These are phyloP conservation scores for Trametes sanguinea DNA, from an alignment of 768 basidiomycete species.

Conservation along the genomic window DNA sequence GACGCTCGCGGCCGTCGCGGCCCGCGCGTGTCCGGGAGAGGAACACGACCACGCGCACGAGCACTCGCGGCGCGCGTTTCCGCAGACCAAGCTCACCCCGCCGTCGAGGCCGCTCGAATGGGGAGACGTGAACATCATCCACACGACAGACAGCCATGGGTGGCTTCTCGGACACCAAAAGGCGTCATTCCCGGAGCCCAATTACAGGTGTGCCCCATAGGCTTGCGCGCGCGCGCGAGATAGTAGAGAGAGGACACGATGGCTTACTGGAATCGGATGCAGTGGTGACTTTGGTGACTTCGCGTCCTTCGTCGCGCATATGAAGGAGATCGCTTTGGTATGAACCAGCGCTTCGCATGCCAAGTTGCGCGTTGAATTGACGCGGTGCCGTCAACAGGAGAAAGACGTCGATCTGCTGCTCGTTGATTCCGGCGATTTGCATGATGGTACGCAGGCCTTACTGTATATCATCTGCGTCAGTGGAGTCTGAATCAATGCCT, in stretches of 20 bases:
- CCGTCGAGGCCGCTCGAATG: constrained; percentile 74
- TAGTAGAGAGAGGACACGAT: not conserved
- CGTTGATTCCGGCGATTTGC: constrained; percentile 79
- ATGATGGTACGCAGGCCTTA: constrained; percentile 50
- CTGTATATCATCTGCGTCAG: too few species aligned
- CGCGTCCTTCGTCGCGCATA: constrained; percentile 80
- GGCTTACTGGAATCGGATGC: not conserved
- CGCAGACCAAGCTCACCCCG: constrained; percentile 46
- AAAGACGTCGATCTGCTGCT: constrained; percentile 82
- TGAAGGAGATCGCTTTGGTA: constrained; percentile 74
- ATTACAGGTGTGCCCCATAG: constrained; percentile 53
- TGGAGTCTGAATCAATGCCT: too few species aligned
- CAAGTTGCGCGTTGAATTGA: not conserved
- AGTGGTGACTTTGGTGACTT: constrained; percentile 79
- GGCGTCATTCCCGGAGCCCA: constrained; percentile 68
- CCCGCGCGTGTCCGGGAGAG: constrained; percentile 29
- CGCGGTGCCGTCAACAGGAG: constrained; percentile 37
- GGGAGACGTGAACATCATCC: constrained; percentile 88
- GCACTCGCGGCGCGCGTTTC: constrained; percentile 37
- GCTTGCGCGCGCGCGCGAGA: not conserved
- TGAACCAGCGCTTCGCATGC: constrained; percentile 1
- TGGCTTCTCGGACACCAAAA: constrained; percentile 88
- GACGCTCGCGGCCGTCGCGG: constrained; percentile 21
- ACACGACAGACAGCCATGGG: constrained; percentile 84
- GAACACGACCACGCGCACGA: constrained; percentile 36